phyloP scores from a whole-genome alignment of 1,284 basidiomycete genomes.

The Apiotrichum domesticum region DNA sequence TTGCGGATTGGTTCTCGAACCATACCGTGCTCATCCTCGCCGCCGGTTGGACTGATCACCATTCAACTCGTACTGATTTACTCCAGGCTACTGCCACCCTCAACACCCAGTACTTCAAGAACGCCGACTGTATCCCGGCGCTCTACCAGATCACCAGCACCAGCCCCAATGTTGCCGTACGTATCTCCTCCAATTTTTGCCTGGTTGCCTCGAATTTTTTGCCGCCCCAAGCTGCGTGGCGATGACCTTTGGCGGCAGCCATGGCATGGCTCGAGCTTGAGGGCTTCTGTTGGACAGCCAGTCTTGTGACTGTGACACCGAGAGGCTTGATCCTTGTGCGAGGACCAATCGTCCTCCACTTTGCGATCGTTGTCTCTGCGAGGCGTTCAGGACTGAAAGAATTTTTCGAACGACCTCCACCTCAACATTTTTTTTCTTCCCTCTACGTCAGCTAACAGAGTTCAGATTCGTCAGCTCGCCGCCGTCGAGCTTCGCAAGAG shows the following conservation, averaged over 20 bases:
- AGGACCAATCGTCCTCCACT: background rate
- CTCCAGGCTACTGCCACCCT: slow-evolving; percentile 80
- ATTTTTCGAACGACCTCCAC: background rate
- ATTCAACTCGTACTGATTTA: background rate
- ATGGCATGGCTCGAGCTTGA: too few species aligned
- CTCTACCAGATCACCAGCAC: slow-evolving; percentile 82
- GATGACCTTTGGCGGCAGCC: background rate
- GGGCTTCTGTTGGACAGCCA: too few species aligned
- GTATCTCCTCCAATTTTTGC: background rate
- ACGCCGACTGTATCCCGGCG: slow-evolving; percentile 81
- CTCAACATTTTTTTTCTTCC: background rate
- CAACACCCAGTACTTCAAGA: slow-evolving; percentile 87
- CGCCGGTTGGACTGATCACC: too few species aligned
- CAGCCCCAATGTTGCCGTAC: slow-evolving; percentile 57
- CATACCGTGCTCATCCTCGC: too few species aligned
- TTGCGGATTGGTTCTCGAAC: too few species aligned
- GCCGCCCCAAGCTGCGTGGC: background rate
- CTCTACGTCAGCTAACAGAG: background rate
- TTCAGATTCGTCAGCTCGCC: slow-evolving; percentile 83
- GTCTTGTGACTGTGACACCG: too few species aligned
- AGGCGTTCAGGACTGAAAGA: background rate
- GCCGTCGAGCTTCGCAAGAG: slow-evolving; percentile 98
- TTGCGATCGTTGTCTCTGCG: background rate
- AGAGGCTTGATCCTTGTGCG: too few species aligned
- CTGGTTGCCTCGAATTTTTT: too few species aligned